Evolutionary conservation across 1,284 basidiomycete species (phyloP).

Genomic region (Microbotryum silenes-acaulis): DNA sequence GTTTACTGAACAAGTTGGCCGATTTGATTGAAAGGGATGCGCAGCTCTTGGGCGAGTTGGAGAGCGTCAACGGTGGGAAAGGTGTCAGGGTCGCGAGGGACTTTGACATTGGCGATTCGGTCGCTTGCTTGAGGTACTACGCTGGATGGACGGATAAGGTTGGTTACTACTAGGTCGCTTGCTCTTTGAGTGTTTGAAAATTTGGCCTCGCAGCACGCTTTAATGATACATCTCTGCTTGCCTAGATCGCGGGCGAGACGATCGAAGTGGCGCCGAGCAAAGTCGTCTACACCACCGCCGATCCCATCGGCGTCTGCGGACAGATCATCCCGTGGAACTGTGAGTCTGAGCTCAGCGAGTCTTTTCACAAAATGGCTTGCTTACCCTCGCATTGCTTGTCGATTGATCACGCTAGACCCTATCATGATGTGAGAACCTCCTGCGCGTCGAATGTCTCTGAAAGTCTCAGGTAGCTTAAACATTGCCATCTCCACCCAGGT

Average conservation of each 20-base stretch:
- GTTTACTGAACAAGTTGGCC: constrained; percentile 24
- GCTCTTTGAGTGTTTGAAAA: no score
- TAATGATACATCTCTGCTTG: no score
- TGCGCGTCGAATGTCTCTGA: background rate
- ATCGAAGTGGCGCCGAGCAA: constrained; percentile 24
- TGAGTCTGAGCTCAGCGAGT: no score
- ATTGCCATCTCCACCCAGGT: constrained; percentile 2
- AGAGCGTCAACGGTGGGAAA: constrained; percentile 26
- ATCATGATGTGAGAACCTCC: no score
- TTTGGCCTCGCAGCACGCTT: no score
- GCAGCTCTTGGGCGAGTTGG: constrained; percentile 23
- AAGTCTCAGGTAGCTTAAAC: no score
- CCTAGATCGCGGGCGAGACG: constrained; percentile 16
- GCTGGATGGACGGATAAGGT: constrained; percentile 29
- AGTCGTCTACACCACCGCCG: constrained; percentile 22
- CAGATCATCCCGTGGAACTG: background rate
- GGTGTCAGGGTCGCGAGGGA: constrained; percentile 22
- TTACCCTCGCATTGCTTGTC: no score
- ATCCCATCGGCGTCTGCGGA: constrained; percentile 27
- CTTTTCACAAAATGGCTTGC: no score
- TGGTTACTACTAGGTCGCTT: background rate
- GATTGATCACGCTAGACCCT: no score
- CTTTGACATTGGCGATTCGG: constrained; percentile 22
- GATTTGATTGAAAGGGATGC: constrained; percentile 28
- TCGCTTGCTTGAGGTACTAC: constrained; percentile 22